phyloP scores from a whole-genome alignment of 768 basidiomycete genomes.

The Clitopilus passeckerianus region DNA sequence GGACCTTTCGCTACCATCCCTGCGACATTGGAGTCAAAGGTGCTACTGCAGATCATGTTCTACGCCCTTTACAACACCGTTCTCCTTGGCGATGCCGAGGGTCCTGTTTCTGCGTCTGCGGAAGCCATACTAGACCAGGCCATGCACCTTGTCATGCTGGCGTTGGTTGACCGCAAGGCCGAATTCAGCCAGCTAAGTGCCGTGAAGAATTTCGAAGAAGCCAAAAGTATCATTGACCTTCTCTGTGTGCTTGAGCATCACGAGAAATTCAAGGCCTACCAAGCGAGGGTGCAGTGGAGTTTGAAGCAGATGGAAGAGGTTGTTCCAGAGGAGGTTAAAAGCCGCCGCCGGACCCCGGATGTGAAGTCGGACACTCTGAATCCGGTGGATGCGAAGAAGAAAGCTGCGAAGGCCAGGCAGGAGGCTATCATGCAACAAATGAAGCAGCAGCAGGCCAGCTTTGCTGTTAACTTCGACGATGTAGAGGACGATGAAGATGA shows the following conservation, averaged over 20 bases:
- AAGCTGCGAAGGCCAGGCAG: conserved; percentile 85
- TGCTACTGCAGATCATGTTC: conserved; percentile 78
- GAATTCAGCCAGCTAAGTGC: conserved; percentile 59
- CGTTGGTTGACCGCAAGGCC: conserved; percentile 63
- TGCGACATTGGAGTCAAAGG: conserved; percentile 61
- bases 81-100: conserved; percentile 53
- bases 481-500: conserved; percentile 69
- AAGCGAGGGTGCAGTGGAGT: conserved; percentile 71
- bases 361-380: conserved; percentile 32
- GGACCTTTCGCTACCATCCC: conserved; percentile 71
- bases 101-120: conserved; percentile 64
- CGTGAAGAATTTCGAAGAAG: conserved; percentile 50
- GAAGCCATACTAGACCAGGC: conserved; percentile 91
- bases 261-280: conserved; percentile 70
- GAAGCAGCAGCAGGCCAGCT: conserved; percentile 86
- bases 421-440: conserved; percentile 95
- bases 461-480: conserved; percentile 75
- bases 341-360: conserved; percentile 39
- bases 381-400: conserved; percentile 69
- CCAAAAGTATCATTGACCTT: conserved; percentile 61
- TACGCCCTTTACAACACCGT: conserved; percentile 76
- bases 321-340: conserved; percentile 52
- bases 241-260: conserved; percentile 76
- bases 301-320: conserved; percentile 53
- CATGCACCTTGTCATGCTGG: conserved; percentile 83